Conservation (phyloP, 1,284 basidiomycete genomes). For the Takashimella koratensis region DNA sequence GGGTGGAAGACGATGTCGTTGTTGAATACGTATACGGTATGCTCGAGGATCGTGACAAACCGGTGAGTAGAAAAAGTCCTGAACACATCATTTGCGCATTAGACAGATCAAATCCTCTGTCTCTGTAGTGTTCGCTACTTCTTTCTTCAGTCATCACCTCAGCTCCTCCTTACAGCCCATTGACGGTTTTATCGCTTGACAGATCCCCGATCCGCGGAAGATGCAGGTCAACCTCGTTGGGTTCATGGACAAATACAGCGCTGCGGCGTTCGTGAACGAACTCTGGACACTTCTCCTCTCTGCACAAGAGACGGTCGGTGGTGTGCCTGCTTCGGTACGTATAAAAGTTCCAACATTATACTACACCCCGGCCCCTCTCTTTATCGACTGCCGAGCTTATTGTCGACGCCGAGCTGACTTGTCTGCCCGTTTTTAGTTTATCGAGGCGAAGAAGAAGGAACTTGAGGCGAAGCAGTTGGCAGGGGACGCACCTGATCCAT, state of each 20-base stretch:
- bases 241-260: conserved; percentile 66
- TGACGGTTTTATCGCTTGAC: conserved; percentile 1
- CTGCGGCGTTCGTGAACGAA: conserved; percentile 76
- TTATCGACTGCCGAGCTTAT: neutral
- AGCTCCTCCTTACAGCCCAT: too few species aligned
- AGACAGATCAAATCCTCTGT: too few species aligned
- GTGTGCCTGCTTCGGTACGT: conserved; percentile 71
- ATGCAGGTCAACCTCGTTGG: conserved; percentile 94
- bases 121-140: too few species aligned
- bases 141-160: too few species aligned
- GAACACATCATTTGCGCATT: neutral
- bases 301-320: conserved; percentile 82
- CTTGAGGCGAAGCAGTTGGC: conserved; percentile 70
- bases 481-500: conserved; percentile 16
- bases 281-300: conserved; percentile 88
- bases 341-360: neutral
- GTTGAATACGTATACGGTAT: conserved; percentile 93
- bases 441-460: conserved; percentile 94
- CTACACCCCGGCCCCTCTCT: too few species aligned
- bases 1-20: conserved; percentile 94
- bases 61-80: conserved; percentile 55
- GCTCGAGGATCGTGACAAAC: conserved; percentile 75
- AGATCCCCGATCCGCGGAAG: conserved; percentile 87
- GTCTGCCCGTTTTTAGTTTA: conserved; percentile 54
- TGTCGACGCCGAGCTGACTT: conserved; percentile 3